Evolutionary conservation across 1,284 basidiomycete genomes (phyloP), one percentile per base, ranked within the genome.

Genomic region (Mycena sp.): DNA sequence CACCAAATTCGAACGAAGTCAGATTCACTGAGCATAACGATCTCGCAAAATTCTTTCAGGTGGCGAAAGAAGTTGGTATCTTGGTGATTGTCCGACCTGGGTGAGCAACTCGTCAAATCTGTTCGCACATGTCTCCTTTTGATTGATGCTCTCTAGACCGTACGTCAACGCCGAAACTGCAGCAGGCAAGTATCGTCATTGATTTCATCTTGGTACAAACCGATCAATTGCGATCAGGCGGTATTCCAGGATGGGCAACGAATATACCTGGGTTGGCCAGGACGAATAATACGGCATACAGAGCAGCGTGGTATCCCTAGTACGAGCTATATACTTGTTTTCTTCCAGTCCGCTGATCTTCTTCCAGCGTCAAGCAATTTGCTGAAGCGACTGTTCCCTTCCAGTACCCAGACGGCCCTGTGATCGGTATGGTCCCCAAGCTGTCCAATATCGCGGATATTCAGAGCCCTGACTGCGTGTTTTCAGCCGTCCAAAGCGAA

Each of bases 231-330:
- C n/a, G n/a, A 19, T 6, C 63, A 71, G 84, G 84, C 14, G 84
- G 84, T 0, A 80, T 85, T 61, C 81, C 84, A 2, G 79, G 80
- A 9, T 85, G 84, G 84, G 77, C 80, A 6, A 80, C 81, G 0
- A 80, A 80, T 64, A 71, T 81, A 29, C 74, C 81, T 6, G 76
- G 78, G 14, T 74, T 79, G 17, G 77, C 80, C 6, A 75, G 85
- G 1, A 82, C 78, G 55, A 83, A 85, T 63, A 73, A 76, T 6
- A 80, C 79, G 0, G 77, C 77, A 23, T 85, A 78, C 59, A 74
- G 71, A 26, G 71, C 72, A 16, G 81, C 83, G 4, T 85, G 83
- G 83, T 71, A 71, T 25, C 81, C 81, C 3, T 85, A 83, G 75
- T 77, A 41, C 23, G 74, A 71, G 9, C 5, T 16, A 7, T 10